phyloP scores from a whole-genome alignment of 208 protist genomes.

The Leishmania major region DNA sequence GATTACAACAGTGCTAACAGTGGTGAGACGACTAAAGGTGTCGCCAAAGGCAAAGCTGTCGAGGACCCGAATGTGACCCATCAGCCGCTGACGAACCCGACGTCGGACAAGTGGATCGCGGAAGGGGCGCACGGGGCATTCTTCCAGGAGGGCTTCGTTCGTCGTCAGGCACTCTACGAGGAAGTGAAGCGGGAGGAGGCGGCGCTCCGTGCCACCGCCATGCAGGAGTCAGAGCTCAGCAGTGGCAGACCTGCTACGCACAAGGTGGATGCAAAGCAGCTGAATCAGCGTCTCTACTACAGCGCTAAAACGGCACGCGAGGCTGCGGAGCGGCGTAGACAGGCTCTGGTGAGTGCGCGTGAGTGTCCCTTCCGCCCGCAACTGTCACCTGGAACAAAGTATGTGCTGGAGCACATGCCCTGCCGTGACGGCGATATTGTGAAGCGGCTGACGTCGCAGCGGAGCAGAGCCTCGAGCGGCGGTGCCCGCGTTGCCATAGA shows the following conservation, averaged over 20 bases:
- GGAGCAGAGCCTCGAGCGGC: background rate
- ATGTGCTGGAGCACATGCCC: slow-evolving; percentile 41
- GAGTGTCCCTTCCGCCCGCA: slow-evolving; percentile 70
- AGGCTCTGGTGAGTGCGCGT: slow-evolving; percentile 16
- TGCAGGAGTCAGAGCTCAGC: background rate
- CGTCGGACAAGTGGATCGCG: slow-evolving; percentile 69
- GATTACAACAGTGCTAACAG: background rate
- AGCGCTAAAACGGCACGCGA: slow-evolving; percentile 27
- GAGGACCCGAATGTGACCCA: slow-evolving; percentile 4
- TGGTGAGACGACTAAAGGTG: background rate
- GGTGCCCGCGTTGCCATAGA: background rate
- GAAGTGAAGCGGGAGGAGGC: slow-evolving; percentile 58
- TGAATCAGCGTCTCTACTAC: slow-evolving; percentile 69
- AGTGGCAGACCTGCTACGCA: background rate
- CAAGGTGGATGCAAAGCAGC: slow-evolving; percentile 20
- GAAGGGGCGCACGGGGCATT: slow-evolving; percentile 72
- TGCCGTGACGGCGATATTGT: slow-evolving; percentile 69
- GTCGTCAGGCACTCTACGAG: slow-evolving; percentile 70
- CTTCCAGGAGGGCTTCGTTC: slow-evolving; percentile 72
- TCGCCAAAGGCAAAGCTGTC: background rate
- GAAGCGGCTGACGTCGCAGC: slow-evolving; percentile 47
- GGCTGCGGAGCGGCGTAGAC: slow-evolving; percentile 37
- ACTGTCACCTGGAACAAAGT: slow-evolving; percentile 64
- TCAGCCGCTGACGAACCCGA: slow-evolving; percentile 61
- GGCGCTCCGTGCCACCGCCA: slow-evolving; percentile 10